Percentiles rank a stretch among this genome's conserved stretches.
phyloP scores from a whole-genome alignment of 2,329 filamentous ascomycete genomes.

The Colletotrichum spinosum region DNA sequence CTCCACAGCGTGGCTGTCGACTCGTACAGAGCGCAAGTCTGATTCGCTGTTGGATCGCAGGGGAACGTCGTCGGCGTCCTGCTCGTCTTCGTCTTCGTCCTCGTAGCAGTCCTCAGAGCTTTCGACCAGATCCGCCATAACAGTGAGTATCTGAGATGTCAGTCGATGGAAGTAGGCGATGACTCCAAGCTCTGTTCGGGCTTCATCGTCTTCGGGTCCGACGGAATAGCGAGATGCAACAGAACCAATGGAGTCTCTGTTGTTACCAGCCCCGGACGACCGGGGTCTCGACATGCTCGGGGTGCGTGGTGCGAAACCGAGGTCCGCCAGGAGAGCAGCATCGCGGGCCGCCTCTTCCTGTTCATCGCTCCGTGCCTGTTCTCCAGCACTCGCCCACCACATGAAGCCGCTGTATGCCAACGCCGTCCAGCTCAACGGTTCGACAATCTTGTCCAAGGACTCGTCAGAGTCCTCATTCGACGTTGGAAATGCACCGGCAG shows the following conservation, averaged over 20 bases:
- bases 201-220: constrained; percentile 51
- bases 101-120: constrained; percentile 58
- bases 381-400: constrained; percentile 90
- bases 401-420: constrained; percentile 86
- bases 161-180: constrained; percentile 86
- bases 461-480: constrained; percentile 55
- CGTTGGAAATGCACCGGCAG: constrained; percentile 31
- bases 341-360: constrained; percentile 69
- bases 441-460: constrained; percentile 66
- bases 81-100: constrained; percentile 48
- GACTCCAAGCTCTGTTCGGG: constrained; percentile 73
- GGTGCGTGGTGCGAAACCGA: constrained; percentile 43
- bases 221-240: constrained; percentile 46
- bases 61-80: constrained; percentile 45
- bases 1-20: constrained; percentile 74
- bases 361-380: constrained; percentile 72
- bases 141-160: constrained; percentile 73
- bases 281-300: constrained; percentile 43
- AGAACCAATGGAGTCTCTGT: constrained; percentile 59
- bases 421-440: constrained; percentile 76
- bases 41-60: constrained; percentile 41
- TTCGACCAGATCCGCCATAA: constrained; percentile 71
- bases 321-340: constrained; percentile 65
- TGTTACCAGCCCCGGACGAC: constrained; percentile 47
- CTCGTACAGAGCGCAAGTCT: constrained; percentile 56